Percentiles rank a stretch among this genome's conserved stretches.
Conservation (phyloP, 805 yeast species). For the Saccharomycopsis selenospora region DNA sequence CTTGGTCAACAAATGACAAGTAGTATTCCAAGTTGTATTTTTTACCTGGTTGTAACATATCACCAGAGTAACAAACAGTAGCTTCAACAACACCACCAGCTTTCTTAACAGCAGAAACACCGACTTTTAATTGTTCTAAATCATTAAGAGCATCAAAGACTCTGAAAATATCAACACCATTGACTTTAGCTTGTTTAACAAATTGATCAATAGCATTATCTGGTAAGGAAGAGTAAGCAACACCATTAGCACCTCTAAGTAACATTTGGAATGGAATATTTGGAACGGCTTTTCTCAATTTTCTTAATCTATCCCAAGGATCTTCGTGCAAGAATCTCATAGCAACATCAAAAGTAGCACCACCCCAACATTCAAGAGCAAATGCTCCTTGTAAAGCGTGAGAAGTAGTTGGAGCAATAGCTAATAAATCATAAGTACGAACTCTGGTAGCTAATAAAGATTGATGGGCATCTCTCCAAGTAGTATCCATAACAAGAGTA, state of each 20-base stretch:
- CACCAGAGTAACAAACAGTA: conserved; percentile 97
- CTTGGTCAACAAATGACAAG: conserved; percentile 67
- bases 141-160: conserved; percentile 97
- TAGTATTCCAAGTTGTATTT: conserved; percentile 93
- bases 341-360: conserved; percentile 98
- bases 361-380: conserved; percentile 99
- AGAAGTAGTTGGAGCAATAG: conserved; percentile 92
- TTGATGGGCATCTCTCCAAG: conserved; percentile 99
- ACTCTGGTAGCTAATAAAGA: conserved; percentile 95
- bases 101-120: conserved; percentile 94
- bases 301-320: conserved; percentile 95
- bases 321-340: conserved; percentile 98
- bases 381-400: conserved; percentile 85
- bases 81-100: conserved; percentile 99
- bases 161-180: conserved; percentile 96
- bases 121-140: conserved; percentile 92
- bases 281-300: conserved; percentile 84
- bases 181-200: conserved; percentile 87
- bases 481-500: conserved; percentile 92
- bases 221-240: conserved; percentile 95
- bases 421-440: conserved; percentile 83
- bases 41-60: conserved; percentile 92
- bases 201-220: conserved; percentile 98
- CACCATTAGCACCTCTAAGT: conserved; percentile 98
- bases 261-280: conserved; percentile 99